phyloP scores from a whole-genome alignment of 2,329 filamentous ascomycete species.

The Biscogniauxia marginata region DNA sequence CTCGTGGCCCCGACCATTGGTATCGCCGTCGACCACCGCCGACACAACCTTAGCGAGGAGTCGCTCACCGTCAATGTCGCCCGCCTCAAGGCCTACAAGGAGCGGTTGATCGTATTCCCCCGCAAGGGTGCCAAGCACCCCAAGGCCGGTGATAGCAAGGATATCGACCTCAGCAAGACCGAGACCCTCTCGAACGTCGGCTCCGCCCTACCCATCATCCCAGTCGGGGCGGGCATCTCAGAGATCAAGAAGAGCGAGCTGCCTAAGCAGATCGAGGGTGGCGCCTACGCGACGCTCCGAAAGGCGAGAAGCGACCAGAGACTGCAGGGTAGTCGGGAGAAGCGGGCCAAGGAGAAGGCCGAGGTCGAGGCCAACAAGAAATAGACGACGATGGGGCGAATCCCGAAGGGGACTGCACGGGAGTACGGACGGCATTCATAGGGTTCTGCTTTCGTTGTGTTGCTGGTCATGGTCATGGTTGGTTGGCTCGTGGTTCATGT shows the following conservation, averaged over 20 bases:
- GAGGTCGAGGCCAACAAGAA: constrained; percentile 85
- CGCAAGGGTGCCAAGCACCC: constrained; percentile 81
- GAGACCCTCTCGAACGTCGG: constrained; percentile 56
- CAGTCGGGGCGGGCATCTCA: constrained; percentile 62
- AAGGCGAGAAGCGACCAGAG: constrained; percentile 80
- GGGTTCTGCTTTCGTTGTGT: constrained; percentile 36
- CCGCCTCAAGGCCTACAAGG: constrained; percentile 97
- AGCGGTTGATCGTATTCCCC: constrained; percentile 95
- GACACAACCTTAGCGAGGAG: constrained; percentile 96
- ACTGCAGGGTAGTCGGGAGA: constrained; percentile 81
- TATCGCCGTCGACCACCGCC: constrained; percentile 94
- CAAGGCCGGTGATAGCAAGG: constrained; percentile 90
- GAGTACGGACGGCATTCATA: constrained; percentile 37
- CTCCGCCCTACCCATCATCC: constrained; percentile 69
- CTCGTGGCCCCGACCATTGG: constrained; percentile 94
- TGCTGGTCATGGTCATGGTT: constrained; percentile 30
- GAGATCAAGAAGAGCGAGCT: constrained; percentile 83
- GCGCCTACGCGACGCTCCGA: constrained; percentile 84
- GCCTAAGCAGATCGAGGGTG: constrained; percentile 72
- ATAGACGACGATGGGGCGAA: constrained; percentile 50
- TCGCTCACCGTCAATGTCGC: constrained; percentile 91
- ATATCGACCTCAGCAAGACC: constrained; percentile 68
- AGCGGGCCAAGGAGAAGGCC: constrained; percentile 86
- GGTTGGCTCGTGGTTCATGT: constrained; percentile 28
- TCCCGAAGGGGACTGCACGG: constrained; percentile 30